A percentile compares a stretch with the other conserved stretches of the same genome.
phyloP scores from a whole-genome alignment of 176 grass and related monocot species.

The Bothriochloa decipiens region DNA sequence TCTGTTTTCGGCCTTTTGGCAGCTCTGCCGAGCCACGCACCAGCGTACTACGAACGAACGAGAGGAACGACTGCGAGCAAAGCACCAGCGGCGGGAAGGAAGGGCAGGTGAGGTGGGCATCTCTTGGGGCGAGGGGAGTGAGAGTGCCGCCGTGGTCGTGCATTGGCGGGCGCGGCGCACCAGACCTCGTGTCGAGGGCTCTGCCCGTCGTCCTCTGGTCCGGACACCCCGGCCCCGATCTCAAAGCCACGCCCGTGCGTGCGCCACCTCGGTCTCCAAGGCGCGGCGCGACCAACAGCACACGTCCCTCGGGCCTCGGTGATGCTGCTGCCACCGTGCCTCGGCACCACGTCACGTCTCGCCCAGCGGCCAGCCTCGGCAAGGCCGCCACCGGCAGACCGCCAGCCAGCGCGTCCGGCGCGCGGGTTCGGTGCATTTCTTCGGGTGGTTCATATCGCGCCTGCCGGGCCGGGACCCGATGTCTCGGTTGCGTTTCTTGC shows the following conservation, averaged over 20 bases:
- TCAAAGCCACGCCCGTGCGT: neutral
- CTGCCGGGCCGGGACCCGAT: neutral
- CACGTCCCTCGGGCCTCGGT: neutral
- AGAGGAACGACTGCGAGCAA: too few relatives aligned
- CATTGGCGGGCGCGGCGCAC: neutral
- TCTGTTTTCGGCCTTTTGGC: too few relatives aligned
- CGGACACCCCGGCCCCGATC: neutral
- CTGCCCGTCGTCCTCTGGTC: neutral
- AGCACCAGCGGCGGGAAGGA: neutral
- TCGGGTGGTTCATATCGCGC: too few relatives aligned
- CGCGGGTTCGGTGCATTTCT: conserved; percentile 4
- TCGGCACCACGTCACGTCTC: neutral
- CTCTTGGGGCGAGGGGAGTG: neutral
- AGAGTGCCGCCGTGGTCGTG: neutral
- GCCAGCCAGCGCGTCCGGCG: neutral
- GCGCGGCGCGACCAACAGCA: neutral
- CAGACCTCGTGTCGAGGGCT: conserved; percentile 28
- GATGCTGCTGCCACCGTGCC: conserved; percentile 3
- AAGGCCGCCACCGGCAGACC: neutral
- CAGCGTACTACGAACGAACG: too few relatives aligned
- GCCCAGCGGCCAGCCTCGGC: neutral
- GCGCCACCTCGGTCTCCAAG: conserved; percentile 32
- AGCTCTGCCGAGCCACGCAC: too few relatives aligned
- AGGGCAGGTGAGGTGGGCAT: conserved; percentile 12
- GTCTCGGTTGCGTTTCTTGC: conserved; percentile 11